A percentile compares a stretch with the other conserved stretches of the same genome.
Conservation (phyloP, 164 flowering plant species). For the Paratinospora sagittata region DNA sequence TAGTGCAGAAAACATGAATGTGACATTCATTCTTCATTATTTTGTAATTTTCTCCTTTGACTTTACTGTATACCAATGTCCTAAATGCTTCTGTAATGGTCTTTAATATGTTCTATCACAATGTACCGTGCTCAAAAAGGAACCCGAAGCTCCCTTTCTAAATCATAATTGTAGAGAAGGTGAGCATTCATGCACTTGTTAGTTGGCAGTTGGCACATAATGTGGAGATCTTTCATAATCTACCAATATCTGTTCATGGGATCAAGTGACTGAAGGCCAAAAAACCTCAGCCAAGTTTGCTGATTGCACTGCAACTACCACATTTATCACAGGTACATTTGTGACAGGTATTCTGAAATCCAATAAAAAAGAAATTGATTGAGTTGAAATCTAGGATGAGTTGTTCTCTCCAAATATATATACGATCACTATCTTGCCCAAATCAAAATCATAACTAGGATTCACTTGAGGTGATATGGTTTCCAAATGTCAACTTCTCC, state of each 20-base stretch:
- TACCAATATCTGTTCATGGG: background rate
- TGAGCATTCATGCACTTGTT: background rate
- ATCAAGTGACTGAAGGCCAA: background rate
- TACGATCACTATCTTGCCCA: background rate
- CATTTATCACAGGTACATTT: background rate
- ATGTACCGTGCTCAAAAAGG: too few relatives aligned
- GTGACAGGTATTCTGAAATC: background rate
- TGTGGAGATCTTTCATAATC: background rate
- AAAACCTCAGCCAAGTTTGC: background rate
- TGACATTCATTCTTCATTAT: too few relatives aligned
- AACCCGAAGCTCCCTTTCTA: background rate
- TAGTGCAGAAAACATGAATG: too few relatives aligned
- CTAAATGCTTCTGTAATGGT: too few relatives aligned
- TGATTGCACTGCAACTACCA: background rate
- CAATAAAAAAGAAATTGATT: background rate
- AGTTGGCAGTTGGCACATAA: background rate
- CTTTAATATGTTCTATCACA: too few relatives aligned
- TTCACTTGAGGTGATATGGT: too few relatives aligned
- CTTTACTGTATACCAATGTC: background rate
- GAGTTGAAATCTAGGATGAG: background rate
- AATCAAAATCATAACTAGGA: too few relatives aligned
- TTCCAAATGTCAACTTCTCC: too few relatives aligned
- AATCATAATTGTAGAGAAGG: background rate
- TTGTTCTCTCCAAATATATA: background rate
- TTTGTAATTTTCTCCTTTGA: background rate